These are phyloP conservation scores for Alternaria hordeiaustralica DNA, from an alignment of 2,329 filamentous ascomycete genomes.

Conservation along the genomic window DNA sequence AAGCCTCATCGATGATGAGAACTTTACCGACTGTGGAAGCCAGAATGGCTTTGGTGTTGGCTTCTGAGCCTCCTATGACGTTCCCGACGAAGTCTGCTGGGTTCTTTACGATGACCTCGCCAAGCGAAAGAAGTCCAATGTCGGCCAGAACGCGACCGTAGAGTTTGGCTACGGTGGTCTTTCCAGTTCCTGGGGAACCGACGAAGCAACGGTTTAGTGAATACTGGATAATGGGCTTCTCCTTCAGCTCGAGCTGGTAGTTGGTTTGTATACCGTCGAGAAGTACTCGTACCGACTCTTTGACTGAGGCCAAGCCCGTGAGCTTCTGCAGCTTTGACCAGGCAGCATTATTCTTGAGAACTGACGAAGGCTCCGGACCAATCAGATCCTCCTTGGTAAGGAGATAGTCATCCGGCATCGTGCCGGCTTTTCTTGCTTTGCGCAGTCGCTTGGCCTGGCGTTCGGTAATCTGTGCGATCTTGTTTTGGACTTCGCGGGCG, in stretches of 20 bases:
- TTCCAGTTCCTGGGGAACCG: constrained; percentile 70
- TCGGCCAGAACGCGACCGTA: constrained; percentile 73
- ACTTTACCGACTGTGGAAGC: constrained; percentile 73
- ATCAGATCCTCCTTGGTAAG: constrained; percentile 74
- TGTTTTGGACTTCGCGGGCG: constrained; percentile 71
- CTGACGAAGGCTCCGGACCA: constrained; percentile 68
- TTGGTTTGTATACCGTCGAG: constrained; percentile 69
- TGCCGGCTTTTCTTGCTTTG: constrained; percentile 53
- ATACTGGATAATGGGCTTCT: constrained; percentile 65
- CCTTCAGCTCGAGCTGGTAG: constrained; percentile 69
- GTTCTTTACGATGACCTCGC: constrained; percentile 75
- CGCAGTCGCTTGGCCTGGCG: constrained; percentile 66
- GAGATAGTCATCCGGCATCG: constrained; percentile 61
- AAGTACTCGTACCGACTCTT: constrained; percentile 64
- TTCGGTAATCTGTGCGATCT: constrained; percentile 59
- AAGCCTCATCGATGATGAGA: constrained; percentile 81
- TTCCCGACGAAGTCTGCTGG: constrained; percentile 75
- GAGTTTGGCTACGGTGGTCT: constrained; percentile 66
- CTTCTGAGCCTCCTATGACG: constrained; percentile 70
- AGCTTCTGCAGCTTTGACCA: constrained; percentile 66
- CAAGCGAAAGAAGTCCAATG: constrained; percentile 70
- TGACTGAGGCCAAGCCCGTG: constrained; percentile 68
- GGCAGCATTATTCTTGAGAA: constrained; percentile 59
- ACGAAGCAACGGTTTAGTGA: constrained; percentile 73
- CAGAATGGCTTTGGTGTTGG: constrained; percentile 74